These are phyloP conservation scores for Leccinum olivaceopallidum DNA, from an alignment of 768 basidiomycete genomes.

Conservation along the genomic window DNA sequence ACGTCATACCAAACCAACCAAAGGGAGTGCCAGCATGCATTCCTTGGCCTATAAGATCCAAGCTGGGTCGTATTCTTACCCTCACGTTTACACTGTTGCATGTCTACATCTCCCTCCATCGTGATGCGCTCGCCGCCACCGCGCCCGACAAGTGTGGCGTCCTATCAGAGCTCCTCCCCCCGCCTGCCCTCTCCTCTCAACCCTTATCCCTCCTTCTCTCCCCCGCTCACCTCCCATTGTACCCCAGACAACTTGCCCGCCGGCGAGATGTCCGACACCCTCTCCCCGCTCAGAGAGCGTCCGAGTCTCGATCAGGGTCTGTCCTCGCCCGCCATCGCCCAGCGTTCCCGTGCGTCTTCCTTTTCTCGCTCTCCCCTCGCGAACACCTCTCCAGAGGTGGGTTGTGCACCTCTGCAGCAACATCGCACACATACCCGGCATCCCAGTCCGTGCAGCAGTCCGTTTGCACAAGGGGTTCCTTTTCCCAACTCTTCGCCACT, in stretches of 20 bases:
- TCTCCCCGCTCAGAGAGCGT: slow-evolving; percentile 22
- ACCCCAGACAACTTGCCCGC: slow-evolving; percentile 11
- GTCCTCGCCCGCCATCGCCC: slow-evolving; percentile 5
- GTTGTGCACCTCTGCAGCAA: slow-evolving; percentile 2
- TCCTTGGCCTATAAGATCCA: slow-evolving; percentile 17
- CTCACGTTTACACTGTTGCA: background rate
- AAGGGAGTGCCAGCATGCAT: slow-evolving; percentile 2
- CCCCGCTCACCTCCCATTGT: background rate
- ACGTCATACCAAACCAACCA: slow-evolving; percentile 13
- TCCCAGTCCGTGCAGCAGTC: slow-evolving; percentile 11
- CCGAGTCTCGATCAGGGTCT: slow-evolving; percentile 4
- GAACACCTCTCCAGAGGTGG: slow-evolving; percentile 10
- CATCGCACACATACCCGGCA: slow-evolving; percentile 9
- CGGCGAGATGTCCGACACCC: slow-evolving; percentile 15
- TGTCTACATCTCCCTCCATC: slow-evolving; percentile 5
- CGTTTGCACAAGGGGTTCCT: slow-evolving; percentile 12
- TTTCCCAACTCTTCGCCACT: slow-evolving; percentile 14
- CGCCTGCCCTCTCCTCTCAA: slow-evolving; percentile 29
- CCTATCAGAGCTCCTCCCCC: slow-evolving; percentile 14
- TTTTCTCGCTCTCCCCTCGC: slow-evolving; percentile 17
- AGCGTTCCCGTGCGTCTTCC: slow-evolving; percentile 9
- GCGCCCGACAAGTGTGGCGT: slow-evolving; percentile 10
- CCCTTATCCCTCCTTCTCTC: slow-evolving; percentile 15
- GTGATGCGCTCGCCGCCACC: slow-evolving; percentile 4
- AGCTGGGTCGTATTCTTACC: slow-evolving; percentile 4